Evolutionary conservation across 2,329 filamentous ascomycete genomes (phyloP), one percentile per base, ranked within the genome.

Genomic region (Botrytis fabae): DNA sequence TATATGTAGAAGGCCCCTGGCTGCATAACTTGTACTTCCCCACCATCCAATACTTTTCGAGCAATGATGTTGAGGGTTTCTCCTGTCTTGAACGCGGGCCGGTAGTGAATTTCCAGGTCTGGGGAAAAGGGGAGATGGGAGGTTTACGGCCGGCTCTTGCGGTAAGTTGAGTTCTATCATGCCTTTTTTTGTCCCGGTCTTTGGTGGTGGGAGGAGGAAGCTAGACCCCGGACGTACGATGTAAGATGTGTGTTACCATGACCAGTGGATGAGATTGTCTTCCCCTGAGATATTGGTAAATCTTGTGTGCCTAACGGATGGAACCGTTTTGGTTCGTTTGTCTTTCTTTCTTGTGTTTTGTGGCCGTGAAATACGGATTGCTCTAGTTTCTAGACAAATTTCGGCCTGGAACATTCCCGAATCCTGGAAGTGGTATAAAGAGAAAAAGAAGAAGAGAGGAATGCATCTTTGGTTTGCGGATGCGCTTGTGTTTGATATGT

Each of bases 21-120:
- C 64, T 68, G 64, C 64, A 68, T 68, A 68, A 28, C n/a, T 12
- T 54, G 64, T 68, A 42, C 48, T 42, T 28, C 64, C 64, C 48
- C 46, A 57, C 42, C 48, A 42, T 28, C 64, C 64, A 68, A 68
- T 68, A 4, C 46, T 22, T 68, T 68, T 54, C 64, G 44, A 38
- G 44, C 22, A 9, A 8, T 18, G 10, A 16, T 32, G 20, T 18
- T 32, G 62, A 46, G 28, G 3, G 51, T 1, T 28, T 48, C 7
- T 5, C 14, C 32, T 40, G 46, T 9, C 46, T 42, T 68, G 9
- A 22, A 25, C n/a, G 64, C 48, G 35, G 35, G 12, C 48, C 35
- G 46, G 64, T 46, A 42, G n/a, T 57, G 35, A 28, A 9, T 20
- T n/a, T 40, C 32, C 16, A 22, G 48, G n/a, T 54, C 48, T 40